These are phyloP conservation scores for Stramenopiles sp. DNA, from an alignment of 352 stramenopile species.

Conservation along the genomic window DNA sequence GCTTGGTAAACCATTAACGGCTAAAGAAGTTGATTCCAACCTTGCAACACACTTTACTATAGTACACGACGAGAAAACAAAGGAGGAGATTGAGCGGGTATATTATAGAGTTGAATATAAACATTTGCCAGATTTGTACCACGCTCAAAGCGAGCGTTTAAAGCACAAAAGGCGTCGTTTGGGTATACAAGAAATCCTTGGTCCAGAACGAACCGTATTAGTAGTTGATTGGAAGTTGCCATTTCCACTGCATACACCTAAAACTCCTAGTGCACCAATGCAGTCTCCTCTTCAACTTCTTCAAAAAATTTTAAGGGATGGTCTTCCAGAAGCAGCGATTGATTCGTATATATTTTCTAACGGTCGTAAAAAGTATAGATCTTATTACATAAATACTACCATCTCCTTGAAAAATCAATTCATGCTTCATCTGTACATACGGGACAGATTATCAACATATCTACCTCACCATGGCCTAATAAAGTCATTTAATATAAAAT, in stretches of 20 bases:
- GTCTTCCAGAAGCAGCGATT: background rate
- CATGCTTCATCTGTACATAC: background rate
- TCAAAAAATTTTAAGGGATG: background rate
- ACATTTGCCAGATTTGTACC: background rate
- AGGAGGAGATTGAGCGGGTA: background rate
- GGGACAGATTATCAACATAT: background rate
- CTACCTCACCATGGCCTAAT: background rate
- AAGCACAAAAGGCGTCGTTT: background rate
- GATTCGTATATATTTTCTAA: background rate
- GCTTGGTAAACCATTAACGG: background rate
- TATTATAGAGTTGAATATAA: background rate
- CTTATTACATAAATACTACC: background rate
- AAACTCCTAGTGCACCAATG: background rate
- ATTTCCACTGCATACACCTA: background rate
- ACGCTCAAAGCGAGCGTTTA: background rate
- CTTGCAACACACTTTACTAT: background rate
- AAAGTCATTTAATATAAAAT: background rate
- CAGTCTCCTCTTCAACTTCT: background rate
- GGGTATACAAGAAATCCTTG: background rate
- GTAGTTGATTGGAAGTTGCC: background rate
- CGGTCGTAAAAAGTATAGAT: background rate
- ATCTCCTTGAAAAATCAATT: background rate
- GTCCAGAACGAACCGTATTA: background rate
- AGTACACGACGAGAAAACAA: background rate
- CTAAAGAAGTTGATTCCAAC: background rate